Base-by-base conservation (phyloP, 2,329 filamentous ascomycete species). In the Emmonsia crescens region DNA sequence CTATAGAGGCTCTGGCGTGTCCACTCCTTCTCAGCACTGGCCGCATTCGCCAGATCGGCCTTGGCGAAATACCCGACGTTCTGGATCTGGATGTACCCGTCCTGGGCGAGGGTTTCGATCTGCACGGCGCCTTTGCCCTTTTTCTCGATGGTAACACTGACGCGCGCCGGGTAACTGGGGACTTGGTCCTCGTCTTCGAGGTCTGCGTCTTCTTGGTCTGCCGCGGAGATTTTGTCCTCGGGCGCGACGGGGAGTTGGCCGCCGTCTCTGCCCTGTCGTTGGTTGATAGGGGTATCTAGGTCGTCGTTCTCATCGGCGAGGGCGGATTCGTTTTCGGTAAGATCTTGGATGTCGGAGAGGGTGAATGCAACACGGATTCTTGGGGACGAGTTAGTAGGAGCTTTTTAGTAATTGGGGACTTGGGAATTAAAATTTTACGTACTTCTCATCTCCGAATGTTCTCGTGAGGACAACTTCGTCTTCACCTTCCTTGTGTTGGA, bases 121-220 rank as follows among this genome's bases (percentile, higher is more conserved):
- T 89, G 86, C 66, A 99, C 83, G 33, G 91, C 91, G 64, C 93
- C 92, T 72, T 89, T 88, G 77, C 83, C 84, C 63, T 88, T 82
- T 81, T 96, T 95, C 82, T 96, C 91, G 62, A 99, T 83, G 57
- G 92, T 86, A 70, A 99, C 86, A 77, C 88, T 91, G 65, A 96
- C 82, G 68, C 88, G 87, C 69, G 89, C 89, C 61, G 92, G 91
- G 73, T 93, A 91, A 63, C 84, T 82, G 46, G 82, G 76, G 63
- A 83, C 79, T 60, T 77, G 73, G 60, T 77, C 70, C 14, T 75
- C 76, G 19, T 78, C 76, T 27, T 77, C 78, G 19, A 82, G 78
- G 80, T 82, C 64, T 29, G 88, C 86, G 38, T 76, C 75, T 61
- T 82, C 82, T 64, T 80, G 76, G 69, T 86, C 83, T 60, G 82